These are phyloP conservation scores for Linnemannia exigua DNA, from an alignment of 192 early-diverging fungal species.

Conservation along the genomic window DNA sequence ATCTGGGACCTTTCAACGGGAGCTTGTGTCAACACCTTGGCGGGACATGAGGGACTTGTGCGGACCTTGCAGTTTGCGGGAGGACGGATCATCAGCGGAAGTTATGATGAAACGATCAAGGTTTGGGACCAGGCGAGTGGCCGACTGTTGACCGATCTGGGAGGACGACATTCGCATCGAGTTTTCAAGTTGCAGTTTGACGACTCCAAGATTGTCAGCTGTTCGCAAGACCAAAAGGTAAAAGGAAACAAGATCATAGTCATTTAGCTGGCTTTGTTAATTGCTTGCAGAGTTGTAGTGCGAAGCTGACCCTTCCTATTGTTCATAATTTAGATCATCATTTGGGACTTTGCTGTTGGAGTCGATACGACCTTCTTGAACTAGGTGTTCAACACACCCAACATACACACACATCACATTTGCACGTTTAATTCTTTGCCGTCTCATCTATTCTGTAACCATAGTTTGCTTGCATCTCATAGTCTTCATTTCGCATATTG, in stretches of 20 bases:
- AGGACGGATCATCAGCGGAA: slow-evolving; percentile 83
- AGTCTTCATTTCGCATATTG: too few species aligned
- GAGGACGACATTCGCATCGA: slow-evolving; percentile 69
- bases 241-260: not conserved
- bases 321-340: slow-evolving; percentile 60
- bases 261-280: not conserved
- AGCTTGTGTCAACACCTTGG: slow-evolving; percentile 60
- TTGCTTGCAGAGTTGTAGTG: not conserved
- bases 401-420: not conserved
- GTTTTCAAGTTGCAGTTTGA: slow-evolving; percentile 90
- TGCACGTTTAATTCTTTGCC: not conserved
- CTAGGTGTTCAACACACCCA: slow-evolving; percentile 10
- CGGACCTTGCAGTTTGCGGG: slow-evolving; percentile 79
- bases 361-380: slow-evolving; percentile 69
- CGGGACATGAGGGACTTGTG: slow-evolving; percentile 77
- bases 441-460: not conserved
- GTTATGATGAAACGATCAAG: slow-evolving; percentile 91
- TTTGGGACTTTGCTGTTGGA: slow-evolving; percentile 80
- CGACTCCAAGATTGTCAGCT: slow-evolving; percentile 85
- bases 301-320: not conserved
- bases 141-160: slow-evolving; percentile 65
- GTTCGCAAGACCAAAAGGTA: slow-evolving; percentile 78
- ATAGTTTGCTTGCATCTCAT: not conserved
- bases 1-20: slow-evolving; percentile 68
- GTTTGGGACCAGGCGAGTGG: slow-evolving; percentile 88